Evolutionary conservation across 2,329 filamentous ascomycete genomes (phyloP).

Genomic region (Raffaelea albimanens): DNA sequence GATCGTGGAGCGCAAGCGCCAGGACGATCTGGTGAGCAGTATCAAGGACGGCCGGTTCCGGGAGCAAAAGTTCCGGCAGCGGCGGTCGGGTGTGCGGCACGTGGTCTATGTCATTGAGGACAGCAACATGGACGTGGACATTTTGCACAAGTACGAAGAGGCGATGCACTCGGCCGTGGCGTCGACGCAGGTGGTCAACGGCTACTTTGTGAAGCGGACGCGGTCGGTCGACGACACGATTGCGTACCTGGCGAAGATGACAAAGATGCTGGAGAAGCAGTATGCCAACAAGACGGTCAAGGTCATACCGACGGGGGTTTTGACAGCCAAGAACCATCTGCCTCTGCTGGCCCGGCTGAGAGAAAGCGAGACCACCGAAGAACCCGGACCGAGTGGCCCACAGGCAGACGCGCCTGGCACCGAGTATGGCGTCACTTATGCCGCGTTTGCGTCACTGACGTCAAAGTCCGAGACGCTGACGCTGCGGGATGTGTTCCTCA

Average conservation of each 20-base stretch:
- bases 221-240: constrained; percentile 70
- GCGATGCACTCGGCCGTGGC: constrained; percentile 64
- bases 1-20: constrained; percentile 71
- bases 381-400: too few relatives aligned
- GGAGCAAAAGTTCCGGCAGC: constrained; percentile 75
- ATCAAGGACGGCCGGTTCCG: constrained; percentile 77
- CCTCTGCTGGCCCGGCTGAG: constrained; percentile 49
- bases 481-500: constrained; percentile 65
- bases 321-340: constrained; percentile 58
- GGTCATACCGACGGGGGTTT: constrained; percentile 55
- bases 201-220: constrained; percentile 71
- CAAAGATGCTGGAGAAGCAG: constrained; percentile 52
- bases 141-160: constrained; percentile 50
- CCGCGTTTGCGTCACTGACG: constrained; percentile 60
- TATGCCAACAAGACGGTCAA: constrained; percentile 51
- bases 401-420: neutral
- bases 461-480: constrained; percentile 70
- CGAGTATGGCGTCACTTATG: constrained; percentile 55
- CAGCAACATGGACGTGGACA: constrained; percentile 48
- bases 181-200: constrained; percentile 68
- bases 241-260: constrained; percentile 65
- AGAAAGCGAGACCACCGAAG: constrained; percentile 15
- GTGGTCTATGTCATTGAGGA: constrained; percentile 75
- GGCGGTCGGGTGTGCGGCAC: constrained; percentile 62
- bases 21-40: constrained; percentile 70